phyloP scores from a whole-genome alignment of 2,329 filamentous ascomycete species.

The Aspergillus novofumigatus region DNA sequence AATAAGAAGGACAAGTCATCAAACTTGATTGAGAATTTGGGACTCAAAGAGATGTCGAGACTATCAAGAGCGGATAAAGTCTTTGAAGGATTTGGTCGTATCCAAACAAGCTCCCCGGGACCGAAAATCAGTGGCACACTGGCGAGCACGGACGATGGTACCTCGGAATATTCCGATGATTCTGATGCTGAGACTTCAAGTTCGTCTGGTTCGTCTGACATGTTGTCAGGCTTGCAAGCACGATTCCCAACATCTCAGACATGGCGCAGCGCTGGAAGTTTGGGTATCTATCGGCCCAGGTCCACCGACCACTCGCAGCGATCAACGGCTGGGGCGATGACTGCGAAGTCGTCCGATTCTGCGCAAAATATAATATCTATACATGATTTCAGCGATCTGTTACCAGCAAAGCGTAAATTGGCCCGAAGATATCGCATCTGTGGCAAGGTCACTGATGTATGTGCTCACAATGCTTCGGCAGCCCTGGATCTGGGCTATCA shows the following conservation, averaged over 20 bases:
- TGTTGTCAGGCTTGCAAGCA: slow-evolving; percentile 43
- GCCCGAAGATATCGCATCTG: slow-evolving; percentile 80
- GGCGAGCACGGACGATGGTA: slow-evolving; percentile 41
- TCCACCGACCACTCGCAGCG: slow-evolving; percentile 46
- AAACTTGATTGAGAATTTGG: slow-evolving; percentile 46
- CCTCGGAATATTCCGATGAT: slow-evolving; percentile 45
- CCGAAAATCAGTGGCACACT: slow-evolving; percentile 40
- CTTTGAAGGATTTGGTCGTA: slow-evolving; percentile 61
- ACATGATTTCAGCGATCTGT: slow-evolving; percentile 61
- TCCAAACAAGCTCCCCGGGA: slow-evolving; percentile 50
- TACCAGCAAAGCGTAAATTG: slow-evolving; percentile 75
- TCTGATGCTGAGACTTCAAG: slow-evolving; percentile 60
- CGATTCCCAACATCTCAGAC: slow-evolving; percentile 49
- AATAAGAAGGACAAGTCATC: slow-evolving; percentile 48
- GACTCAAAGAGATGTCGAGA: slow-evolving; percentile 47
- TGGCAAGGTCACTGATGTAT: slow-evolving; percentile 75
- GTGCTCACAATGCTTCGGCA: slow-evolving; percentile 74
- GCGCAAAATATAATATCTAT: slow-evolving; percentile 70
- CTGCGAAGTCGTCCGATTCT: slow-evolving; percentile 42
- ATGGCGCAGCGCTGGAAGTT: slow-evolving; percentile 46
- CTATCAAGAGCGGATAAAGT: slow-evolving; percentile 48
- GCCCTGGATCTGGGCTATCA: slow-evolving; percentile 66
- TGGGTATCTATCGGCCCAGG: slow-evolving; percentile 55
- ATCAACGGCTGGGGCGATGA: slow-evolving; percentile 55
- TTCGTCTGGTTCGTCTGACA: slow-evolving; percentile 43